Evolutionary conservation across 2,329 filamentous ascomycete genomes (phyloP).

Genomic region (Cercospora citrullina): DNA sequence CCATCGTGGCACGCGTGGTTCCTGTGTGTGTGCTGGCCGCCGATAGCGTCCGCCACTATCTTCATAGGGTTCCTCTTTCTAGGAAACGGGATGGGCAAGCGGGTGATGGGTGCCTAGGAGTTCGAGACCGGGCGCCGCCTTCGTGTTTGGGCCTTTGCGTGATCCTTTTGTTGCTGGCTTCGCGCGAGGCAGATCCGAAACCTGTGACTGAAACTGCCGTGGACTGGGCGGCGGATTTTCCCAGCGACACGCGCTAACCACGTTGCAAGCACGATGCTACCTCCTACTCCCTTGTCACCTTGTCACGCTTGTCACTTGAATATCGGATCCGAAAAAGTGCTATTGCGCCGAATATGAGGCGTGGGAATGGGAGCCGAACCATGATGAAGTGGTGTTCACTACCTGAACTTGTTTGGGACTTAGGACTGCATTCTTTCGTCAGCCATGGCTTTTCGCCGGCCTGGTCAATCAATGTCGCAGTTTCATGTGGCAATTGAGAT

Average conservation of each 20-base stretch:
- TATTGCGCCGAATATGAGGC: conserved; percentile 7
- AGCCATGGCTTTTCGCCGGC: neutral
- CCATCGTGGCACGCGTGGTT: neutral
- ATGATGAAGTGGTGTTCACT: neutral
- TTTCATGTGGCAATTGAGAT: neutral
- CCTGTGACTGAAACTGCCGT: neutral
- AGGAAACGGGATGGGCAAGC: neutral
- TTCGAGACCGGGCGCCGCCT: neutral
- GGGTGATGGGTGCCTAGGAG: neutral
- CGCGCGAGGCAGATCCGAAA: neutral
- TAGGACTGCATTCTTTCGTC: neutral
- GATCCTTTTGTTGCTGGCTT: neutral
- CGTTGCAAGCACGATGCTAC: neutral
- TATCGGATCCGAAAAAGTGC: conserved; percentile 7
- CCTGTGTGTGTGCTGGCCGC: neutral
- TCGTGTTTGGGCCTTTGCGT: neutral
- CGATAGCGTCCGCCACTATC: neutral
- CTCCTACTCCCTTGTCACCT: no score
- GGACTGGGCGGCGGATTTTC: neutral
- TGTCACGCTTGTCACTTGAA: neutral
- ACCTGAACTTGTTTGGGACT: neutral
- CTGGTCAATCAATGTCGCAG: neutral
- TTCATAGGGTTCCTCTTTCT: neutral
- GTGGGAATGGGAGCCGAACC: neutral
- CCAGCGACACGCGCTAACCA: neutral